Percentiles rank a stretch among this genome's conserved stretches.
Evolutionary conservation across 208 protist genomes (phyloP).

Genomic region (Acanthamoeba culbertsoni): DNA sequence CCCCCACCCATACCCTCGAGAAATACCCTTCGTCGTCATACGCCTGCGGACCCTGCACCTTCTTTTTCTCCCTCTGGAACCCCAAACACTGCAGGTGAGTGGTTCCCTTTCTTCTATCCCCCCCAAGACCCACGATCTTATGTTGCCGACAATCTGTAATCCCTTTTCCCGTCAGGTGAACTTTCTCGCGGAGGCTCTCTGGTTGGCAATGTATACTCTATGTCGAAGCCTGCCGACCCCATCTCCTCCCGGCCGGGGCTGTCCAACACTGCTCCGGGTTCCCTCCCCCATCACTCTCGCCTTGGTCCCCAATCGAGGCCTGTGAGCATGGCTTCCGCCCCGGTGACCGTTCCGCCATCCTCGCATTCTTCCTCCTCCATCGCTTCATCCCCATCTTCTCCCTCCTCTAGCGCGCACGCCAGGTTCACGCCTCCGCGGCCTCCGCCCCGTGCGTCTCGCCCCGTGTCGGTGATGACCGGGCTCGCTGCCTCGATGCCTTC

Average conservation of each 20-base stretch:
- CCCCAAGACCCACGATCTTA: no score
- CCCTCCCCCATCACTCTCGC: not conserved
- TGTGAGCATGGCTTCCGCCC: not conserved
- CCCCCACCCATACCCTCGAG: not conserved
- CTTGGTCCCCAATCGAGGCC: not conserved
- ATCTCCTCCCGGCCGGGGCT: no score
- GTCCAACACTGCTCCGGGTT: no score
- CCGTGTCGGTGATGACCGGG: not conserved
- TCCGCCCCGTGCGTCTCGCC: not conserved
- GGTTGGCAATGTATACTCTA: no score
- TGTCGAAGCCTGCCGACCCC: no score
- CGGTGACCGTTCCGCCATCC: not conserved
- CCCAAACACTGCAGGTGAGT: no score
- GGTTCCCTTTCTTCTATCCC: no score
- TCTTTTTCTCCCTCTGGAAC: no score
- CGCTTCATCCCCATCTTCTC: not conserved
- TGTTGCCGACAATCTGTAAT: no score
- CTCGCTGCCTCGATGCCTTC: not conserved
- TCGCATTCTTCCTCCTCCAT: not conserved
- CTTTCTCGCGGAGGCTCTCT: no score
- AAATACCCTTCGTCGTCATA: not conserved
- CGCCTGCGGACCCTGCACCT: no score
- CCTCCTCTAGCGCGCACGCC: not conserved
- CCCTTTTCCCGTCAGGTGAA: no score
- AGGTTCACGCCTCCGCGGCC: not conserved